Evolutionary conservation across 2,329 filamentous ascomycete genomes (phyloP).

Genomic region (Epichloe brachyelytri): DNA sequence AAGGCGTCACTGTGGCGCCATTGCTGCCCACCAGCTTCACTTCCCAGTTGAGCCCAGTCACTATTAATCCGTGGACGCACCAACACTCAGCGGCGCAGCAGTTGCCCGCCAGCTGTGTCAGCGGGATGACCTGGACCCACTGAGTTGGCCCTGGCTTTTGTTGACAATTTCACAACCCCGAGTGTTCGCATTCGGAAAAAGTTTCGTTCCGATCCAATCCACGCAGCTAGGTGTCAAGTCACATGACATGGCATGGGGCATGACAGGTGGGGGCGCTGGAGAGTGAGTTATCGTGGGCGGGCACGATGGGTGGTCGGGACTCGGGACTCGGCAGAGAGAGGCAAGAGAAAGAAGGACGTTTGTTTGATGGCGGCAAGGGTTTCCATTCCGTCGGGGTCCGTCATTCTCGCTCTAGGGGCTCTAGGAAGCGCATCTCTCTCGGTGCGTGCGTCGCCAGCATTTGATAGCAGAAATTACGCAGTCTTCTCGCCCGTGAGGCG

Average conservation of each 20-base stretch:
- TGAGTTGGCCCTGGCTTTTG: not conserved
- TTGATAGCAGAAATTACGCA: no score
- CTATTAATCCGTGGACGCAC: no score
- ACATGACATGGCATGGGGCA: not conserved
- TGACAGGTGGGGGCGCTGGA: not conserved
- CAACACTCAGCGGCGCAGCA: no score
- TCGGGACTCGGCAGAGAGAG: not conserved
- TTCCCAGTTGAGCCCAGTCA: no score
- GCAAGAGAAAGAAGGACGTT: not conserved
- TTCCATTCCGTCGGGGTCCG: not conserved
- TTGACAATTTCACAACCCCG: not conserved
- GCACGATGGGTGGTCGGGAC: not conserved
- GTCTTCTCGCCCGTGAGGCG: no score
- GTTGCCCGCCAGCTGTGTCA: no score
- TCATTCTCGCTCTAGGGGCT: not conserved
- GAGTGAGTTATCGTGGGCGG: not conserved
- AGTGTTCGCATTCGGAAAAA: not conserved
- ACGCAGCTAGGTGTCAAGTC: not conserved
- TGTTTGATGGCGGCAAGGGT: not conserved
- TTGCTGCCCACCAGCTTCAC: not conserved
- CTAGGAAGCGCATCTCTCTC: no score
- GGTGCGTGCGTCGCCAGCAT: no score
- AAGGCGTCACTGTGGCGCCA: not conserved
- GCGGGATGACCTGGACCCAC: not conserved
- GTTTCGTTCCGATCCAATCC: not conserved